A percentile compares a stretch with the other conserved stretches of the same genome.
Conservation (phyloP, 2,329 filamentous ascomycete species). For the Exophiala alcalophila region DNA sequence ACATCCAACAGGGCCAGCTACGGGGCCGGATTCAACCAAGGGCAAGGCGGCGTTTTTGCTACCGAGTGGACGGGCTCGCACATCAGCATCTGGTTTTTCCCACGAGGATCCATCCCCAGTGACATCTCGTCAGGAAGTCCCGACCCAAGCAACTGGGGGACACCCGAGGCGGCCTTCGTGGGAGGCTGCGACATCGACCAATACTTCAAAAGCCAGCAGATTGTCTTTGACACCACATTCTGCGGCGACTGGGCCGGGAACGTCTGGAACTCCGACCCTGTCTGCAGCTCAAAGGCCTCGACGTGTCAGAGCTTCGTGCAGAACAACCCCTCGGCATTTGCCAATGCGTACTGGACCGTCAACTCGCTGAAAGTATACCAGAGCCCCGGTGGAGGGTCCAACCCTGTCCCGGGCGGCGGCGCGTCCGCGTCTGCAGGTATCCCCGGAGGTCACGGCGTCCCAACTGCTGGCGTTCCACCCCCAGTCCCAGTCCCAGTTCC, state of each 20-base stretch:
- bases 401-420: not conserved
- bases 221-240: slow-evolving; percentile 80
- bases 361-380: slow-evolving; percentile 28
- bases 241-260: slow-evolving; percentile 83
- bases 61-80: slow-evolving; percentile 70
- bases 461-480: slow-evolving; percentile 1
- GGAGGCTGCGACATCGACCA: slow-evolving; percentile 67
- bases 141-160: slow-evolving; percentile 65
- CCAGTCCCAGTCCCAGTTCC: slow-evolving; percentile 1
- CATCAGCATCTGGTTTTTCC: slow-evolving; percentile 82
- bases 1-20: slow-evolving; percentile 56
- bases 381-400: slow-evolving; percentile 4
- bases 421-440: not conserved
- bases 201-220: slow-evolving; percentile 69
- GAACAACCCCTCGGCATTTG: slow-evolving; percentile 67
- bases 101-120: slow-evolving; percentile 61
- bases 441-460: not conserved
- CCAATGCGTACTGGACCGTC: slow-evolving; percentile 56
- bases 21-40: slow-evolving; percentile 68
- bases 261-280: slow-evolving; percentile 58
- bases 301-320: slow-evolving; percentile 72
- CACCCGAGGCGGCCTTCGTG: slow-evolving; percentile 65
- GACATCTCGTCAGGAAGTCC: slow-evolving; percentile 62
- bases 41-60: slow-evolving; percentile 67
- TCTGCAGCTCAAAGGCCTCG: slow-evolving; percentile 58